A percentile compares a stretch with the other conserved stretches of the same genome.
Evolutionary conservation across 139 green algal species (phyloP).

Genomic region (Tetradesmus obliquus): DNA sequence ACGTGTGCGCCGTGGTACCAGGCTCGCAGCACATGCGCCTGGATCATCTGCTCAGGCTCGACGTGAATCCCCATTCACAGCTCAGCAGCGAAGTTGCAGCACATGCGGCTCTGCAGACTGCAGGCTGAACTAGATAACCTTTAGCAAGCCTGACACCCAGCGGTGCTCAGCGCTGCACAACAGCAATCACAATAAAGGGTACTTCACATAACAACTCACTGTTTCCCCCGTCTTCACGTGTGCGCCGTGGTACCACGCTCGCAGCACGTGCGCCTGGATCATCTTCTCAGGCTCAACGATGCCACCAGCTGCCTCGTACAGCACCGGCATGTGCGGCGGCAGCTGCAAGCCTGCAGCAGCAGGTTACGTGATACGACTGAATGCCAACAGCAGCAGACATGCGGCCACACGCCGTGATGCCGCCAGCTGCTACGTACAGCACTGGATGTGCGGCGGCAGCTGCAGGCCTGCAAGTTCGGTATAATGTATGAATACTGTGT

Average conservation of each 20-base stretch:
- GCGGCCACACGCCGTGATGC: constrained; percentile 39
- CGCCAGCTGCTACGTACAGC: constrained; percentile 71
- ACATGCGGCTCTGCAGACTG: no score
- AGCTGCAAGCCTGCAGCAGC: constrained; percentile 52
- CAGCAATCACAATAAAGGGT: no score
- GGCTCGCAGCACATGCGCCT: constrained; percentile 48
- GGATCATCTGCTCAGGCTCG: constrained; percentile 72
- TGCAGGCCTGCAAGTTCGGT: constrained; percentile 43
- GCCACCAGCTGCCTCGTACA: constrained; percentile 75
- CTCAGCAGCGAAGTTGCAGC: no score
- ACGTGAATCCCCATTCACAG: constrained; percentile 30
- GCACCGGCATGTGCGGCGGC: constrained; percentile 48
- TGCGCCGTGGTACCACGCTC: constrained; percentile 35
- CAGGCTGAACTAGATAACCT: no score
- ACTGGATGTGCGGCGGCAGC: constrained; percentile 53
- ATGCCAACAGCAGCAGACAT: not conserved
- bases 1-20: constrained; percentile 34
- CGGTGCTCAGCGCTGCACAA: no score
- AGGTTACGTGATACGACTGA: not conserved
- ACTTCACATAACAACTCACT: not conserved
- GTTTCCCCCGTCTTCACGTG: constrained; percentile 20
- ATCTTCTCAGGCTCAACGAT: constrained; percentile 76
- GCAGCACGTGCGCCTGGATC: constrained; percentile 60
- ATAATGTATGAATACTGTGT: no score
- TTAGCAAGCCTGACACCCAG: no score